These are phyloP conservation scores for Dendrocalamus sinicus DNA, from an alignment of 176 grass and related monocot genomes.

Conservation along the genomic window DNA sequence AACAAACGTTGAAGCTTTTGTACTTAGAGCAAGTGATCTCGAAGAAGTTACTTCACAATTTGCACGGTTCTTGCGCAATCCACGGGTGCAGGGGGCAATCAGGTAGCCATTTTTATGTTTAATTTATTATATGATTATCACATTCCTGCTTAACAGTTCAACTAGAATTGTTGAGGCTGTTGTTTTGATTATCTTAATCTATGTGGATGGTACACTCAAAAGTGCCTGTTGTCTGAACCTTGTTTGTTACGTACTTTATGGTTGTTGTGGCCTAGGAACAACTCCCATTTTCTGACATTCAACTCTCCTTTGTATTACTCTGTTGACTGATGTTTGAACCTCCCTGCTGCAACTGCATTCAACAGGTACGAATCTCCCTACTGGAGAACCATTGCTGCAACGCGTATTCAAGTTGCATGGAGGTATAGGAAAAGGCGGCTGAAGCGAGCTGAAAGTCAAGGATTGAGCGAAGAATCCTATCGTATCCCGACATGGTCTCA, in stretches of 20 bases:
- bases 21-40: slow-evolving; percentile 79
- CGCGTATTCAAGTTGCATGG: slow-evolving; percentile 87
- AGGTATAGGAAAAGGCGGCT: slow-evolving; percentile 78
- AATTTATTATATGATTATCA: background rate
- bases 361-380: slow-evolving; percentile 93
- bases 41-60: slow-evolving; percentile 84
- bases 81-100: slow-evolving; percentile 77
- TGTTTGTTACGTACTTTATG: background rate
- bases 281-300: background rate
- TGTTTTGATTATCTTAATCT: background rate
- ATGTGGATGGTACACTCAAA: background rate
- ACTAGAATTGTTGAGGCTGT: background rate
- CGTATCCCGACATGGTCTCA: slow-evolving; percentile 10
- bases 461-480: slow-evolving; percentile 42
- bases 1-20: slow-evolving; percentile 94
- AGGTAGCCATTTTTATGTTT: slow-evolving; percentile 36
- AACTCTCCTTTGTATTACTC: background rate
- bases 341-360: background rate
- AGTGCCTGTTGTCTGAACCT: background rate
- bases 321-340: slow-evolving; percentile 8
- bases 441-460: slow-evolving; percentile 42
- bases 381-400: slow-evolving; percentile 84
- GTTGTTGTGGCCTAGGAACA: background rate
- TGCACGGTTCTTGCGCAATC: slow-evolving; percentile 78
- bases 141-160: background rate